Evolutionary conservation across 2,329 filamentous ascomycete genomes (phyloP).

Genomic region (Talaromyces marneffei): DNA sequence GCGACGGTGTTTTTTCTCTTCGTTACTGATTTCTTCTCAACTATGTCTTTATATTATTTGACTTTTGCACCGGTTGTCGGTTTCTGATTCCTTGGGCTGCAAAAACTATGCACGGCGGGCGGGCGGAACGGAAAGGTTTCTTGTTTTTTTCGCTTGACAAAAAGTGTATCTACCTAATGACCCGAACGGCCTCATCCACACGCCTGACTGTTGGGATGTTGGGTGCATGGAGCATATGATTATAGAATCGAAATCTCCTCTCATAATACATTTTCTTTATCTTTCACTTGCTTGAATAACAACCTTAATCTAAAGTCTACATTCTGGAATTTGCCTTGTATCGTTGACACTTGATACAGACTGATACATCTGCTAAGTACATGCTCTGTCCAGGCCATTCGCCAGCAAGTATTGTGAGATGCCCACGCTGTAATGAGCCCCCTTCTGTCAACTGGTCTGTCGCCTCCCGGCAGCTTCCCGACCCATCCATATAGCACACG

Average conservation of each 20-base stretch:
- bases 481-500: no score
- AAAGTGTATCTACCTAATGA: slow-evolving; percentile 15
- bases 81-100: slow-evolving; percentile 12
- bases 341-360: no score
- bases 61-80: slow-evolving; percentile 10
- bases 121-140: slow-evolving; percentile 5
- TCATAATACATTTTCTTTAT: slow-evolving; percentile 6
- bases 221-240: slow-evolving; percentile 15
- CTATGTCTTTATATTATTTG: slow-evolving; percentile 13
- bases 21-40: slow-evolving; percentile 4
- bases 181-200: slow-evolving; percentile 10
- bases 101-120: slow-evolving; percentile 7
- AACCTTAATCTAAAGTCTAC: no score
- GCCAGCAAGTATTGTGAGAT: no score
- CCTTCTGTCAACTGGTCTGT: no score
- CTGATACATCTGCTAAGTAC: no score
- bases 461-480: no score
- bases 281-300: no score
- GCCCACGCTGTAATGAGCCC: no score
- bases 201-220: slow-evolving; percentile 4
- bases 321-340: no score
- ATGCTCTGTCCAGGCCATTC: no score
- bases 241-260: slow-evolving; percentile 16
- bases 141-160: slow-evolving; percentile 2
- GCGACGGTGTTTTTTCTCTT: slow-evolving; percentile 13